A percentile compares a stretch with the other conserved stretches of the same genome.
These are phyloP conservation scores for Curvularia hawaiiensis DNA, from an alignment of 2,329 filamentous ascomycete genomes.

Conservation along the genomic window DNA sequence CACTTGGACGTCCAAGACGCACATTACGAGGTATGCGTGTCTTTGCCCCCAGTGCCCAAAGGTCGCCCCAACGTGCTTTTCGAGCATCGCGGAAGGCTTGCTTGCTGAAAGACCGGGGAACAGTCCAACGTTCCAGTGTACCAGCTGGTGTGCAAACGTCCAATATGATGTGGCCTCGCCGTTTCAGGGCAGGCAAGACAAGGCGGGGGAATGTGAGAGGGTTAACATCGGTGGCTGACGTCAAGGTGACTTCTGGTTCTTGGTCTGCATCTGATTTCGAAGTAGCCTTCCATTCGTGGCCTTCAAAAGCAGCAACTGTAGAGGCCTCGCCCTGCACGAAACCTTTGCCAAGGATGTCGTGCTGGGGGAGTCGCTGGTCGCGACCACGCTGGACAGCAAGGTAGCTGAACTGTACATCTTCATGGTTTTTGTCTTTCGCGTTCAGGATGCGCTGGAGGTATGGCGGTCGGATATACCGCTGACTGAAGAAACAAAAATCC, in stretches of 20 bases:
- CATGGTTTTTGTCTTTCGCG: constrained; percentile 75
- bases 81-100: constrained; percentile 90
- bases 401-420: constrained; percentile 91
- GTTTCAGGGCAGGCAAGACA: constrained; percentile 82
- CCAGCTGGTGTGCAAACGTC: constrained; percentile 90
- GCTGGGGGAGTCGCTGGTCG: constrained; percentile 54
- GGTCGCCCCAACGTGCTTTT: constrained; percentile 88
- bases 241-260: constrained; percentile 36
- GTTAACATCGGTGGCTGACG: constrained; percentile 40
- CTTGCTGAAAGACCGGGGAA: constrained; percentile 79
- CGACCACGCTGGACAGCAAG: constrained; percentile 81
- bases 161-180: constrained; percentile 83
- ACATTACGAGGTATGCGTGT: constrained; percentile 69
- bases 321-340: constrained; percentile 60
- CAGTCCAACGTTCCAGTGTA: constrained; percentile 89
- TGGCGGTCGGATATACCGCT: constrained; percentile 82
- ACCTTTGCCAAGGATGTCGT: constrained; percentile 40
- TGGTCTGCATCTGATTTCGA: constrained; percentile 18
- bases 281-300: constrained; percentile 59
- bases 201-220: constrained; percentile 76
- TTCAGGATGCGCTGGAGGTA: constrained; percentile 81
- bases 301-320: constrained; percentile 70
- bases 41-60: constrained; percentile 96
- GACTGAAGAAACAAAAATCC: constrained; percentile 89
- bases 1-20: constrained; percentile 60